Evolutionary conservation across 108 stramenopile genomes (phyloP).

Genomic region (Skeletonema grethae): DNA sequence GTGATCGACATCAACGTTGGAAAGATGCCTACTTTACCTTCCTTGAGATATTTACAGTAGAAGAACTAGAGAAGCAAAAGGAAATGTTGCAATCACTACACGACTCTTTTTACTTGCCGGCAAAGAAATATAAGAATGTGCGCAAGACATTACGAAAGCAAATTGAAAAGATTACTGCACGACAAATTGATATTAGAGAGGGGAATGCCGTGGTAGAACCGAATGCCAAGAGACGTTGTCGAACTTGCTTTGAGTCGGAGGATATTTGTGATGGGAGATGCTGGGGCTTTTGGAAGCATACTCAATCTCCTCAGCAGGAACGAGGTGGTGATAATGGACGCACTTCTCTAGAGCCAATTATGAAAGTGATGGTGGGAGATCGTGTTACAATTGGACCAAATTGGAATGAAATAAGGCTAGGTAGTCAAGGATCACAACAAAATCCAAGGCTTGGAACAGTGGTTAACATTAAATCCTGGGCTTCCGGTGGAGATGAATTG

Average conservation of each 20-base stretch:
- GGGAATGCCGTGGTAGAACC: slow-evolving; percentile 33
- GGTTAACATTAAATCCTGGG: slow-evolving; percentile 58
- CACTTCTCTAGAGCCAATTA: slow-evolving; percentile 6
- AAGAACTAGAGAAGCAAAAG: slow-evolving; percentile 55
- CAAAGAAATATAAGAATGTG: slow-evolving; percentile 57
- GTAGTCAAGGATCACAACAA: slow-evolving; percentile 8
- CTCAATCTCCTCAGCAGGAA: background rate
- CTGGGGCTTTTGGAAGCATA: slow-evolving; percentile 82
- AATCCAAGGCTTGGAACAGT: slow-evolving; percentile 45
- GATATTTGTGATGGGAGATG: slow-evolving; percentile 72
- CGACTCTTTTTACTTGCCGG: slow-evolving; percentile 31
- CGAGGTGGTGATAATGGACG: background rate
- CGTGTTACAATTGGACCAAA: slow-evolving; percentile 49
- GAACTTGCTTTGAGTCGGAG: slow-evolving; percentile 64
- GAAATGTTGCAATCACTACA: slow-evolving; percentile 39
- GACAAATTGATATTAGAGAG: slow-evolving; percentile 36
- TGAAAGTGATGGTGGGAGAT: slow-evolving; percentile 45
- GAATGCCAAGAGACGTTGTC: slow-evolving; percentile 61
- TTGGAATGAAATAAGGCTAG: slow-evolving; percentile 56
- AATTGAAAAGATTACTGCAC: slow-evolving; percentile 61
- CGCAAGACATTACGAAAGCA: slow-evolving; percentile 67
- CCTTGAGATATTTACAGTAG: slow-evolving; percentile 53
- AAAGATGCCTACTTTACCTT: slow-evolving; percentile 79
- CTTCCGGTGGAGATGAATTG: slow-evolving; percentile 37
- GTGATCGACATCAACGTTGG: slow-evolving; percentile 65